phyloP scores from a whole-genome alignment of 257 asterid genomes.

The Fraxinus cuspidata region DNA sequence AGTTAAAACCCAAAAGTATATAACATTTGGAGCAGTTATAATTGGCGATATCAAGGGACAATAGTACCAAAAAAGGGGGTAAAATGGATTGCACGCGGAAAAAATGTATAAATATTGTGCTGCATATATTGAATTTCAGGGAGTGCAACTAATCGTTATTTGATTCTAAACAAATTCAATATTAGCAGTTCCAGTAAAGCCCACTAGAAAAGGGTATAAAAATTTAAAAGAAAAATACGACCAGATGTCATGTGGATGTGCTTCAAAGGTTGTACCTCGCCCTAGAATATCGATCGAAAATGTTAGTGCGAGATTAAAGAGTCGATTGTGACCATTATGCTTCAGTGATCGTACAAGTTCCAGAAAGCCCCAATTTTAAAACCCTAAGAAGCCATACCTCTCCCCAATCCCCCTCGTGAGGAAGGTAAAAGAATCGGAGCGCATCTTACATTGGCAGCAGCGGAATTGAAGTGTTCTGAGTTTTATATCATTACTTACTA shows the following conservation, averaged over 20 bases:
- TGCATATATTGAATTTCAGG: neutral
- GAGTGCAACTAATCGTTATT: neutral
- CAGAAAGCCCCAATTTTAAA: neutral
- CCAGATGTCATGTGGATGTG: neutral
- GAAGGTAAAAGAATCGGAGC: conserved; percentile 18
- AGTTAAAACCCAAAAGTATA: conserved; percentile 1
- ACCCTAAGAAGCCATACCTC: conserved; percentile 18
- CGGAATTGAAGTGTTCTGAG: conserved; percentile 3
- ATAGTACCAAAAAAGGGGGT: neutral
- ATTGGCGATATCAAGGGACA: neutral
- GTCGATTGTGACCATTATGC: neutral
- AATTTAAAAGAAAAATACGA: too few species aligned
- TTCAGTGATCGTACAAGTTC: neutral
- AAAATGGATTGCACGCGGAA: conserved; percentile 11
- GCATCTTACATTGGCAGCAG: conserved; percentile 11
- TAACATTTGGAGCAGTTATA: neutral
- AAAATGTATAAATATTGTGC: neutral
- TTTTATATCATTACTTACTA: conserved; percentile 40
- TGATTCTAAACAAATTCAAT: neutral
- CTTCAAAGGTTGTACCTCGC: neutral
- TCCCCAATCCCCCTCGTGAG: neutral
- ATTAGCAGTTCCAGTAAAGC: neutral
- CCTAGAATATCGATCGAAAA: neutral
- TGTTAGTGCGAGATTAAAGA: neutral
- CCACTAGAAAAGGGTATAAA: too few species aligned